Evolutionary conservation across 345 rosid genomes (phyloP).

Genomic region (Leavenworthia alabamica): DNA sequence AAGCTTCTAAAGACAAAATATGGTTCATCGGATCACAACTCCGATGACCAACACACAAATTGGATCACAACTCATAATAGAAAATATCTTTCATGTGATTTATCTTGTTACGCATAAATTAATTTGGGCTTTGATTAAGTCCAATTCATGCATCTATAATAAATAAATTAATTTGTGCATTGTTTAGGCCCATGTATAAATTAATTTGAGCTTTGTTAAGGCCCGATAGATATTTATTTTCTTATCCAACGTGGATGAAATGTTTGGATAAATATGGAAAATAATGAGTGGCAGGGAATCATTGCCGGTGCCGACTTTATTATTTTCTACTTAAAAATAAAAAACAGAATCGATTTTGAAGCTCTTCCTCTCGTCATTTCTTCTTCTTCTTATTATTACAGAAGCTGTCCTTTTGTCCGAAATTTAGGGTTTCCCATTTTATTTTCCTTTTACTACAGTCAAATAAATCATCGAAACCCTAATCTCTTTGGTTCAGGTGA

Average conservation of each 20-base stretch:
- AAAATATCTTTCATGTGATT: no score
- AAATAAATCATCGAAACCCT: conserved; percentile 26
- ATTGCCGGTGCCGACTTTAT: conserved; percentile 5
- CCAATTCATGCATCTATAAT: no score
- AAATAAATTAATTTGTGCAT: no score
- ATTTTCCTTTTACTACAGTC: not conserved
- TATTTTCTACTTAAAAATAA: not conserved
- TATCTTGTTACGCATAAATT: no score
- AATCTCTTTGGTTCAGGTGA: conserved; percentile 15
- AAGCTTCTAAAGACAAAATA: no score
- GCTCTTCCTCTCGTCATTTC: conserved; percentile 18
- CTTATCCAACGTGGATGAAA: not conserved
- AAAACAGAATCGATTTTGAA: conserved; percentile 24
- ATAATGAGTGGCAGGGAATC: conserved; percentile 12
- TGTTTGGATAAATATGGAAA: conserved; percentile 3
- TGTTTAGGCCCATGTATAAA: no score
- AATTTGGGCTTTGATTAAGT: no score
- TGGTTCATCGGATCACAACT: no score
- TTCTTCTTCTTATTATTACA: not conserved
- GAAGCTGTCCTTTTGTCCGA: conserved; percentile 5
- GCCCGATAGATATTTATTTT: not conserved
- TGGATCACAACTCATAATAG: no score
- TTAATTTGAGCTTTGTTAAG: not conserved
- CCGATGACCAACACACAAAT: no score
- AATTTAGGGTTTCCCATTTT: conserved; percentile 17